These are phyloP conservation scores for Fagus sylvatica DNA, from an alignment of 306 rosid species.

Conservation along the genomic window DNA sequence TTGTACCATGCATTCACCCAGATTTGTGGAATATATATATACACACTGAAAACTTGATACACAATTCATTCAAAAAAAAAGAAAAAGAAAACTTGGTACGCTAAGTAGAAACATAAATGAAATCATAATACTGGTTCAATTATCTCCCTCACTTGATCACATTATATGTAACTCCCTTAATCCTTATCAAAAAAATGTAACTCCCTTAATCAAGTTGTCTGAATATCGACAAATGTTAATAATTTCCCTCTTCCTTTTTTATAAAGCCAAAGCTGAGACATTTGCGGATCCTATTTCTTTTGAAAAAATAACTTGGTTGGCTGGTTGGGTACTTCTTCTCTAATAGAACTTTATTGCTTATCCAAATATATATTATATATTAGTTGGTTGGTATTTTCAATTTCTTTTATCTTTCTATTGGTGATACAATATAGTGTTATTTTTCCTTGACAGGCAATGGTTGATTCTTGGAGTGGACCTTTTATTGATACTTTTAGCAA, in stretches of 20 bases:
- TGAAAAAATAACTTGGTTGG: neutral
- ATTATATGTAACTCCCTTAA: neutral
- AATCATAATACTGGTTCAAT: neutral
- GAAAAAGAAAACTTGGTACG: no score
- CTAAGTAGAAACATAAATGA: neutral
- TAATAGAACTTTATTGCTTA: neutral
- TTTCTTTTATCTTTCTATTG: slow-evolving; percentile 20
- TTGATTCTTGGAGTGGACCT: slow-evolving; percentile 76
- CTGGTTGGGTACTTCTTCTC: neutral
- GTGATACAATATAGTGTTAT: slow-evolving; percentile 16
- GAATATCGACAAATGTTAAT: neutral
- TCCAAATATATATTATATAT: neutral
- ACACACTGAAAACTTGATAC: no score
- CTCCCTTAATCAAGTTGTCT: neutral
- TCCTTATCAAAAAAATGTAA: neutral
- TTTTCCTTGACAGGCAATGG: slow-evolving; percentile 60
- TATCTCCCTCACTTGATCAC: neutral
- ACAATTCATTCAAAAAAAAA: no score
- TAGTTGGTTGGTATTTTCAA: neutral
- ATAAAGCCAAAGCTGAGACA: neutral
- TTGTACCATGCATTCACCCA: neutral
- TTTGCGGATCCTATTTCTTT: neutral
- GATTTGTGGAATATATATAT: neutral
- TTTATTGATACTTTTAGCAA: slow-evolving; percentile 53
- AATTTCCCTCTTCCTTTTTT: neutral